Evolutionary conservation across 176 grass and related monocot species (phyloP).

Genomic region (Musa schizocarpa): DNA sequence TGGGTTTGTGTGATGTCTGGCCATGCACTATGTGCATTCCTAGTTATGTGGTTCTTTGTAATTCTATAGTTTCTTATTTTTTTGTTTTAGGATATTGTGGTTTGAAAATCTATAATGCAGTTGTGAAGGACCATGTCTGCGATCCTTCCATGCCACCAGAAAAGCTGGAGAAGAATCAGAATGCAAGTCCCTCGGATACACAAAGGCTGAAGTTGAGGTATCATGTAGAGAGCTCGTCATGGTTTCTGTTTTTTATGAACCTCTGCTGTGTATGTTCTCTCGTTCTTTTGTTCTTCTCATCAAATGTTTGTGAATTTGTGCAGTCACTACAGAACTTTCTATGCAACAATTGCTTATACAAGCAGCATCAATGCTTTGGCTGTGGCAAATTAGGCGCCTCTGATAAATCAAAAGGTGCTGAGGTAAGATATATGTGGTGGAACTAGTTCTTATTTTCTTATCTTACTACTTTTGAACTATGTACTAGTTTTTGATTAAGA

Average conservation of each 20-base stretch:
- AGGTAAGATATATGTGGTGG: conserved; percentile 35
- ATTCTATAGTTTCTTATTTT: neutral
- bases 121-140: conserved; percentile 88
- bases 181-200: conserved; percentile 61
- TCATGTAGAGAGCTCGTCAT: conserved; percentile 9
- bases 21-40: neutral
- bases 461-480: no score
- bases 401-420: conserved; percentile 43
- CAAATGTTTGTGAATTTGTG: conserved; percentile 19
- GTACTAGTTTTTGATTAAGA: no score
- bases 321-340: conserved; percentile 74
- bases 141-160: conserved; percentile 84
- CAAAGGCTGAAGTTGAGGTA: conserved; percentile 55
- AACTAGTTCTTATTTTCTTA: neutral
- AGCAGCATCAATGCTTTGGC: conserved; percentile 86
- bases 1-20: no score
- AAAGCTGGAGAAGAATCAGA: conserved; percentile 52
- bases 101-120: conserved; percentile 24
- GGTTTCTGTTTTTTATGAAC: neutral
- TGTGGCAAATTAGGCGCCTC: conserved; percentile 74
- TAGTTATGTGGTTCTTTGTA: neutral
- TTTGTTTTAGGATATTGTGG: neutral
- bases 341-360: conserved; percentile 74
- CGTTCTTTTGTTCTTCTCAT: conserved; percentile 24
- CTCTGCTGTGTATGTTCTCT: conserved; percentile 17